Conservation (phyloP, 768 basidiomycete genomes). For the Pleurotus pulmonarius region DNA sequence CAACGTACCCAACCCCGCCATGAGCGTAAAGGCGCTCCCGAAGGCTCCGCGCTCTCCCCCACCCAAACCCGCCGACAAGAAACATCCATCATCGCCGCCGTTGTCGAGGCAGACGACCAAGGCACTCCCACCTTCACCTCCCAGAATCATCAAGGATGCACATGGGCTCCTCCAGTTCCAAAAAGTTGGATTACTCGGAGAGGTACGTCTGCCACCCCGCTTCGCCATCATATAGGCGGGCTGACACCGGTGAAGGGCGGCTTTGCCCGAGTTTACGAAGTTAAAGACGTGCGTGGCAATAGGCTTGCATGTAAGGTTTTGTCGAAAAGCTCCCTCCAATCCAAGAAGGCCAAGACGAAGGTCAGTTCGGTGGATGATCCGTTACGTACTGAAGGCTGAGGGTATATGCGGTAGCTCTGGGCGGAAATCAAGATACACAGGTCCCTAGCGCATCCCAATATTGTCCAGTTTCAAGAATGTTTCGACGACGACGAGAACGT, state of each 20-base stretch:
- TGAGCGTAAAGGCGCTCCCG: conserved; percentile 9
- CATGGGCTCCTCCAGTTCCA: conserved; percentile 51
- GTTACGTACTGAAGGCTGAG: neutral
- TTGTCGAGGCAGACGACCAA: conserved; percentile 81
- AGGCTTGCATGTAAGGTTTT: conserved; percentile 91
- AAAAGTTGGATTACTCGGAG: conserved; percentile 83
- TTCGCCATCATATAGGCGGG: neutral
- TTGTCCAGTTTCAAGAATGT: conserved; percentile 88
- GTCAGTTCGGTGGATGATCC: conserved; percentile 32
- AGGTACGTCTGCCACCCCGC: conserved; percentile 51
- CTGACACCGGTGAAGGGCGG: conserved; percentile 59
- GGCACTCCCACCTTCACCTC: conserved; percentile 77
- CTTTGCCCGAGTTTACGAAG: conserved; percentile 95
- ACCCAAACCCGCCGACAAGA: conserved; percentile 35
- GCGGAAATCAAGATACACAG: conserved; percentile 99
- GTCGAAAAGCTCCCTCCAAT: conserved; percentile 86
- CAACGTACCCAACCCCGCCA: conserved; percentile 1
- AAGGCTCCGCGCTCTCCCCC: conserved; percentile 25
- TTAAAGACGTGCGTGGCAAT: conserved; percentile 63
- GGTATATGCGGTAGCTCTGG: conserved; percentile 61
- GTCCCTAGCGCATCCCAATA: conserved; percentile 86
- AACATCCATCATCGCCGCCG: conserved; percentile 53
- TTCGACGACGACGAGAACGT: conserved; percentile 96
- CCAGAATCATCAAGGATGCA: conserved; percentile 70
- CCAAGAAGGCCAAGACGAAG: conserved; percentile 97